Percentiles rank a stretch among this genome's conserved stretches.
Conservation (phyloP, 768 basidiomycete species). For the Trametes gibbosa region DNA sequence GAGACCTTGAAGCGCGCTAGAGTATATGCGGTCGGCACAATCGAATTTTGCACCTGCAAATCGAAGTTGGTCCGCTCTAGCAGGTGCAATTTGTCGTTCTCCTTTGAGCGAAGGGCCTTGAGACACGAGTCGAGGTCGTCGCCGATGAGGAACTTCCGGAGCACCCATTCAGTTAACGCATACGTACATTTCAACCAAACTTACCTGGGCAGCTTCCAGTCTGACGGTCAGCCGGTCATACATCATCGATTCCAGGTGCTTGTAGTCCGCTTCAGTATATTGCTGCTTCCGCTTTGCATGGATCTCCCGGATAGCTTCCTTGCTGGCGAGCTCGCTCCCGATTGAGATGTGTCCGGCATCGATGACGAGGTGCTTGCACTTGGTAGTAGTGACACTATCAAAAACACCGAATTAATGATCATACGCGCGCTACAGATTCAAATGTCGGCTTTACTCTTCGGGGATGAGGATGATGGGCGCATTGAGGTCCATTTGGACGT, state of each 20-base stretch:
- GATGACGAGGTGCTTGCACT: slow-evolving; percentile 84
- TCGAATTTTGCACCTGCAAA: slow-evolving; percentile 88
- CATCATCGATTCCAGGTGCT: slow-evolving; percentile 85
- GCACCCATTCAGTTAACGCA: slow-evolving; percentile 5
- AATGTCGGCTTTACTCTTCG: slow-evolving; percentile 62
- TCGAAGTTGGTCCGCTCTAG: slow-evolving; percentile 91
- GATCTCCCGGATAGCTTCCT: slow-evolving; percentile 72
- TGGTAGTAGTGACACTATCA: slow-evolving; percentile 65
- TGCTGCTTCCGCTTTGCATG: slow-evolving; percentile 79
- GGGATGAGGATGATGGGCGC: slow-evolving; percentile 97
- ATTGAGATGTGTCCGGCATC: slow-evolving; percentile 97
- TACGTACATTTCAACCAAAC: slow-evolving; percentile 6
- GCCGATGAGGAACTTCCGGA: slow-evolving; percentile 80
- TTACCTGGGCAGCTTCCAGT: slow-evolving; percentile 87
- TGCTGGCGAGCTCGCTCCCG: slow-evolving; percentile 84
- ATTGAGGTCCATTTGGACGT: slow-evolving; percentile 94
- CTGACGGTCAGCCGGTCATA: slow-evolving; percentile 87
- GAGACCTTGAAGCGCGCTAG: slow-evolving; percentile 88
- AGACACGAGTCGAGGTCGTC: slow-evolving; percentile 79
- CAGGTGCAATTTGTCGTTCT: slow-evolving; percentile 69
- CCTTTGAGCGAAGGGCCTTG: slow-evolving; percentile 63
- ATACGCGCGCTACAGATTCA: background rate
- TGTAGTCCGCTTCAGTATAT: slow-evolving; percentile 86
- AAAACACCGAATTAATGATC: background rate
- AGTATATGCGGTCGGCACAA: slow-evolving; percentile 78